Conservation (phyloP, 345 rosid species). For the Gossypium herbaceum region DNA sequence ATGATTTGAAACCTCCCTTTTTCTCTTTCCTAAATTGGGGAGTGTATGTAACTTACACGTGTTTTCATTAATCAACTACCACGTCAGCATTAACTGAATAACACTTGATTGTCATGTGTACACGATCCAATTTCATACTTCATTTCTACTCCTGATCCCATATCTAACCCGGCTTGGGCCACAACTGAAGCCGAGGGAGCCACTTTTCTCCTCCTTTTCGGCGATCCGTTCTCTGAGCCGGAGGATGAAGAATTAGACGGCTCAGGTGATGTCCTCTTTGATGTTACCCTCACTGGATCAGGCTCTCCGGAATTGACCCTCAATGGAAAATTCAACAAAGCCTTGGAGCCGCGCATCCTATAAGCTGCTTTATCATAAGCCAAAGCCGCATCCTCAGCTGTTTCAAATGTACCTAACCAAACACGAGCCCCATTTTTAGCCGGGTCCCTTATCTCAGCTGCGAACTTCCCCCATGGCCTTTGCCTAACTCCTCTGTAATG, state of each 20-base stretch:
- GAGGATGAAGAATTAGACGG: constrained; percentile 43
- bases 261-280: constrained; percentile 71
- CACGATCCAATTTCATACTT: constrained; percentile 35
- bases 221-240: constrained; percentile 35
- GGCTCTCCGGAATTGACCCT: constrained; percentile 96
- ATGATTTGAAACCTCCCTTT: too few species aligned
- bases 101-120: constrained; percentile 31
- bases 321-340: constrained; percentile 81
- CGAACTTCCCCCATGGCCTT: constrained; percentile 98
- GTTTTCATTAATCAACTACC: background rate
- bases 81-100: constrained; percentile 28
- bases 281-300: constrained; percentile 78
- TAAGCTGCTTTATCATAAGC: constrained; percentile 96
- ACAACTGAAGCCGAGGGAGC: constrained; percentile 17
- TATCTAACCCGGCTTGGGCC: constrained; percentile 26
- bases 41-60: background rate
- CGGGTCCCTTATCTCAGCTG: constrained; percentile 97
- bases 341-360: constrained; percentile 94
- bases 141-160: constrained; percentile 21
- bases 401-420: constrained; percentile 95
- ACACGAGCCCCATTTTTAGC: constrained; percentile 96
- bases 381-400: constrained; percentile 97
- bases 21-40: background rate
- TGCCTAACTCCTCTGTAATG: constrained; percentile 94
- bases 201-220: constrained; percentile 58